Evolutionary conservation across 352 stramenopile species (phyloP), one percentile per base, ranked within the genome.

Genomic region (Plasmopara muralis): DNA sequence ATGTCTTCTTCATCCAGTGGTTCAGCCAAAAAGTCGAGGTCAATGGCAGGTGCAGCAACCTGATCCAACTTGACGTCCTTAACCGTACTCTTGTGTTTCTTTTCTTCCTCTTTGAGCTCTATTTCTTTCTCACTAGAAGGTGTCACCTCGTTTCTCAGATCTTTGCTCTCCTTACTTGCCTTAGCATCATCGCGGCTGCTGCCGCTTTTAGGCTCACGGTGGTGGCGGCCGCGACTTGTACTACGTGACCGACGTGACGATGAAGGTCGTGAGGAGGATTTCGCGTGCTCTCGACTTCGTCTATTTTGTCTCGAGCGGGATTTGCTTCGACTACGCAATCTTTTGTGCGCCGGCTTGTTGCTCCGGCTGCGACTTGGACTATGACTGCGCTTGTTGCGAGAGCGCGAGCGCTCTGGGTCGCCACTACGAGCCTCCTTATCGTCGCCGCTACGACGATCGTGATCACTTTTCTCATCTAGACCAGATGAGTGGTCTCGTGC

Each of bases 61-160:
- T 89, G 70, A 41, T 92, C 76, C 40, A 84, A 52, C 59, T 90
- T 87, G 10, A 89, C 80, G 31, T 93, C 79, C 47, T 87, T 79
- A 31, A 72, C 65, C 25, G 55, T 80, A 46, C 49, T 74, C 57
- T 69, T 55, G 53, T 68, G 64, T 44, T 75, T 64, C 42, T 65
- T 67, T 12, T 57, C 16, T 40, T 64, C 54, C 57, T 63, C 59
- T 55, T 74, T 69, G 33, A 62, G 44, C 42, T 60, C 60, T 41
- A 60, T 64, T 37, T 56, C 33, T 47, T 77, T 77, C 34, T 65
- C 56, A 58, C 44, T 57, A 53, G 44, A 44, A 56, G 45, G 16
- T 44, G 47, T 62, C 35, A 40, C 51, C 13, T 60, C 47, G 9
- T 49, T 61, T 34, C 42, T 66, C 29, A n/a, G 29, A 6, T 38